Percentiles rank a stretch among this genome's conserved stretches.
Evolutionary conservation across 768 basidiomycete species (phyloP).

Genomic region (Megacollybia marginata): DNA sequence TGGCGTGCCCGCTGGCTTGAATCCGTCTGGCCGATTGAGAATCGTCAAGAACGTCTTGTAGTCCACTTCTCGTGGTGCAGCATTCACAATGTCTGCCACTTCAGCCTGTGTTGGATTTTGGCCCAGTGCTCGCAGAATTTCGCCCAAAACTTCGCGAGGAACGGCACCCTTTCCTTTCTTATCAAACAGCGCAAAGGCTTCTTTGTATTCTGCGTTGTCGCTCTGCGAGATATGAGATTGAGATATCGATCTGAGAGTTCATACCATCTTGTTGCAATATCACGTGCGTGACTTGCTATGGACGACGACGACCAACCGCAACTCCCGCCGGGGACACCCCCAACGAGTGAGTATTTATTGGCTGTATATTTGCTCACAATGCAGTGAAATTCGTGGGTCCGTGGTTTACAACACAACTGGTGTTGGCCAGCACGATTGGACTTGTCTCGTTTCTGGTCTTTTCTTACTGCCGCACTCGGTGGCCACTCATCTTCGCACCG

Average conservation of each 20-base stretch:
- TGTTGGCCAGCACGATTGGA: slow-evolving; percentile 73
- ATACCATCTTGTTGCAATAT: no score
- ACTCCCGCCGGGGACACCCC: slow-evolving; percentile 21
- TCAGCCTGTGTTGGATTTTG: slow-evolving; percentile 99
- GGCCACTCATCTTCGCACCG: slow-evolving; percentile 87
- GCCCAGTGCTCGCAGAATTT: slow-evolving; percentile 87
- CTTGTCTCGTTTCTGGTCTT: slow-evolving; percentile 78
- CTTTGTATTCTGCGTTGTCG: slow-evolving; percentile 69
- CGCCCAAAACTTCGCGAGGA: slow-evolving; percentile 82
- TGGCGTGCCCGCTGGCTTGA: slow-evolving; percentile 94
- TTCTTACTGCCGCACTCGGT: slow-evolving; percentile 80
- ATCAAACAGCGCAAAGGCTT: slow-evolving; percentile 97
- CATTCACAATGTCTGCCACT: slow-evolving; percentile 71
- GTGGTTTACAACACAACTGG: slow-evolving; percentile 91
- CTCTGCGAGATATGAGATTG: no score
- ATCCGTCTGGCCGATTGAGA: slow-evolving; percentile 91
- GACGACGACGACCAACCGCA: slow-evolving; percentile 2
- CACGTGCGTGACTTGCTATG: no score
- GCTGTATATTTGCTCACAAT: neutral
- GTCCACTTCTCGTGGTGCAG: slow-evolving; percentile 80
- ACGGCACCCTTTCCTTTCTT: slow-evolving; percentile 92
- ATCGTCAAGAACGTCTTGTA: slow-evolving; percentile 89
- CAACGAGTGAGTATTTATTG: slow-evolving; percentile 14
- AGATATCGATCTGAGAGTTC: no score
- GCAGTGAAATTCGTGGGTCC: slow-evolving; percentile 82